Percentiles rank a stretch among this genome's conserved stretches.
These are phyloP conservation scores for Alternaria triticina DNA, from an alignment of 2,329 filamentous ascomycete genomes.

Conservation along the genomic window DNA sequence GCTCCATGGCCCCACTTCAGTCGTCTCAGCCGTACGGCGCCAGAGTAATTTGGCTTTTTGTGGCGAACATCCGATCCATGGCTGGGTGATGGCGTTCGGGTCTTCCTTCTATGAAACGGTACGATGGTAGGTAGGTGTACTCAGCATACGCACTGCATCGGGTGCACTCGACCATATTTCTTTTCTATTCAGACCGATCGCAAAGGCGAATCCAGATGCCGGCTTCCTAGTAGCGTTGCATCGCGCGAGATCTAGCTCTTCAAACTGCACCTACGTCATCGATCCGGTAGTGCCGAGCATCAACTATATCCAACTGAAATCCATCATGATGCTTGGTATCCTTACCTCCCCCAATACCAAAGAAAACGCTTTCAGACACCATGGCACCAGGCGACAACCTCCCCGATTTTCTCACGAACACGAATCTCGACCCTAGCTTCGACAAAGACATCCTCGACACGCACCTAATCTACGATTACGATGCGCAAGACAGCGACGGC, in stretches of 20 bases:
- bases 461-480: conserved; percentile 65
- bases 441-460: conserved; percentile 60
- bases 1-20: background rate
- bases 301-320: background rate
- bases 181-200: background rate
- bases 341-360: background rate
- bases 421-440: conserved; percentile 46
- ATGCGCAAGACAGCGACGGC: conserved; percentile 55
- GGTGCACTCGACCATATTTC: background rate
- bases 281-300: background rate
- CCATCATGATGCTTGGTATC: background rate
- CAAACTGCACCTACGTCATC: conserved; percentile 1
- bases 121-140: background rate
- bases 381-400: conserved; percentile 34
- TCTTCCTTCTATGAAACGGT: background rate
- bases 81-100: background rate
- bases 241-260: background rate
- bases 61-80: background rate
- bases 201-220: background rate
- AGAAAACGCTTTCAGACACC: background rate
- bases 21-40: background rate
- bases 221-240: background rate
- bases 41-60: background rate
- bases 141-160: background rate
- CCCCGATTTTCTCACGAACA: conserved; percentile 37